Percentiles rank a stretch among this genome's conserved stretches.
These are phyloP conservation scores for Daedaleopsis nitida DNA, from an alignment of 768 basidiomycete genomes.

Conservation along the genomic window DNA sequence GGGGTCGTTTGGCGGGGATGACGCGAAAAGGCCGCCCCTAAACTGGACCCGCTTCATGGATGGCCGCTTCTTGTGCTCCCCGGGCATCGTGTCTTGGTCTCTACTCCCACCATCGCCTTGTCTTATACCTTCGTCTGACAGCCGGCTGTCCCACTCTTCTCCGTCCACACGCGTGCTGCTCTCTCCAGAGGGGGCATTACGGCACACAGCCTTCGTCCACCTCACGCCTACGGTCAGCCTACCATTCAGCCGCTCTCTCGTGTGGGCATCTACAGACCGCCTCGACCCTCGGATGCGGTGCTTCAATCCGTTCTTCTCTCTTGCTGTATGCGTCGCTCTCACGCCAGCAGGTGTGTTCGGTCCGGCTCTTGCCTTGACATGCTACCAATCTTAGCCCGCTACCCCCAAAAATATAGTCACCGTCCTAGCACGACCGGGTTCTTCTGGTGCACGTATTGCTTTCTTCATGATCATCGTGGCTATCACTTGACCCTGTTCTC, in stretches of 20 bases:
- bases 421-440: neutral
- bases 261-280: neutral
- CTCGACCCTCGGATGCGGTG: neutral
- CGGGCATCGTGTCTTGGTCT: neutral
- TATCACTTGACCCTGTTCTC: neutral
- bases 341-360: neutral
- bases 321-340: neutral
- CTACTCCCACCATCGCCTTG: neutral
- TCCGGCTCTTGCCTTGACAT: neutral
- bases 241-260: neutral
- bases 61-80: neutral
- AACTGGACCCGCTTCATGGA: neutral
- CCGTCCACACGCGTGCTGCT: neutral
- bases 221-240: neutral
- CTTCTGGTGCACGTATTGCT: neutral
- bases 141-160: neutral
- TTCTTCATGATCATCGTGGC: neutral
- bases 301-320: neutral
- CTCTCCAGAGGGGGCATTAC: neutral
- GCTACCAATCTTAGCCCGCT: neutral
- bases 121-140: neutral
- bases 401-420: neutral
- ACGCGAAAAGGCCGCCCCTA: conserved; percentile 27
- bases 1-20: conserved; percentile 4
- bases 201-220: conserved; percentile 4